Conservation (phyloP, 345 rosid species). For the Camelina laxa region DNA sequence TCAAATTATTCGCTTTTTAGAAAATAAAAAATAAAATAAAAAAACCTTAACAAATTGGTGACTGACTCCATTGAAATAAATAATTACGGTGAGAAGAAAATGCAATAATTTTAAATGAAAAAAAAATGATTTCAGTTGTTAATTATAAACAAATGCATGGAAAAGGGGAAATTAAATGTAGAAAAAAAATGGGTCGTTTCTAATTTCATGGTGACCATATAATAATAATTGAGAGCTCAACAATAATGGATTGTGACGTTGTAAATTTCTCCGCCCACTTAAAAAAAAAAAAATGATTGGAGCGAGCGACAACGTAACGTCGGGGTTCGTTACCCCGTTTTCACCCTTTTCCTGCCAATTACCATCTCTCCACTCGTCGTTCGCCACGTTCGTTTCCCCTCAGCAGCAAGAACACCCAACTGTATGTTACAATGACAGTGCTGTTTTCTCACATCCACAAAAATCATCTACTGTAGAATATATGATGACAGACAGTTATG, state of each 20-base stretch:
- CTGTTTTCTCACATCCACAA: conserved; percentile 17
- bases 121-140: too few species aligned
- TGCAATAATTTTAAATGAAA: too few species aligned
- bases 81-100: too few species aligned
- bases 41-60: too few species aligned
- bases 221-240: conserved; percentile 19
- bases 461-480: background rate
- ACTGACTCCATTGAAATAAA: too few species aligned
- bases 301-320: conserved; percentile 27
- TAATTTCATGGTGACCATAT: background rate
- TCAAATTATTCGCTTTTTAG: background rate
- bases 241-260: conserved; percentile 39
- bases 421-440: conserved; percentile 18
- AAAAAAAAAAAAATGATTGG: conserved; percentile 24
- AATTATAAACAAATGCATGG: background rate
- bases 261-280: conserved; percentile 23
- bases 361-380: conserved; percentile 11
- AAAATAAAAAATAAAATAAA: background rate
- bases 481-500: background rate
- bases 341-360: conserved; percentile 5
- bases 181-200: background rate
- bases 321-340: conserved; percentile 40
- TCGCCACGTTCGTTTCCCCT: conserved; percentile 23
- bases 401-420: conserved; percentile 11
- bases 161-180: background rate